Conservation (phyloP, 2,329 filamentous ascomycete species). For the Allantophomopsis lycopodina region DNA sequence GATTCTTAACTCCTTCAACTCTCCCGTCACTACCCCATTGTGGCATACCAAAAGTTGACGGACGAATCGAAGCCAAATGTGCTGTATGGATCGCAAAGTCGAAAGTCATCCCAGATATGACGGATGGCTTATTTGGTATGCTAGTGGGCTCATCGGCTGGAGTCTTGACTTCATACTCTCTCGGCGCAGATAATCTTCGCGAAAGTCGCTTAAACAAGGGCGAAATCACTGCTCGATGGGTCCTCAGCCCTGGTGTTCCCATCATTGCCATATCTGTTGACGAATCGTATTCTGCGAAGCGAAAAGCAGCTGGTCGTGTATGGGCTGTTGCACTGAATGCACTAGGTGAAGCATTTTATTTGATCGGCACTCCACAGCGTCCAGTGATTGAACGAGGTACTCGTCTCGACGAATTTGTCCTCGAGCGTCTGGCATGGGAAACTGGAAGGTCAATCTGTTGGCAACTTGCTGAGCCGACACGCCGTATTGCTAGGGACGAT, state of each 20-base stretch:
- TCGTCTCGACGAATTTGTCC: slow-evolving; percentile 32
- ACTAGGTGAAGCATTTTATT: slow-evolving; percentile 78
- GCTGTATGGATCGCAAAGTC: slow-evolving; percentile 88
- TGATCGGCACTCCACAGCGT: slow-evolving; percentile 54
- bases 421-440: slow-evolving; percentile 61
- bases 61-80: slow-evolving; percentile 57
- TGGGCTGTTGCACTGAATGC: slow-evolving; percentile 95
- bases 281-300: slow-evolving; percentile 61
- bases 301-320: slow-evolving; percentile 55
- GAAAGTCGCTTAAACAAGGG: slow-evolving; percentile 55
- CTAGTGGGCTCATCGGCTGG: slow-evolving; percentile 74
- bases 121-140: slow-evolving; percentile 68
- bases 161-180: slow-evolving; percentile 67
- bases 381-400: slow-evolving; percentile 31
- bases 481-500: slow-evolving; percentile 57
- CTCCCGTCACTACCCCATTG: slow-evolving; percentile 46
- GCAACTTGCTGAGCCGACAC: slow-evolving; percentile 67
- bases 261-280: slow-evolving; percentile 77
- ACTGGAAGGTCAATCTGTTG: slow-evolving; percentile 69
- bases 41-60: slow-evolving; percentile 66
- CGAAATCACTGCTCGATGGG: slow-evolving; percentile 79
- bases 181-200: slow-evolving; percentile 41
- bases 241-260: slow-evolving; percentile 81
- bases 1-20: slow-evolving; percentile 52
- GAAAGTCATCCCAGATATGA: slow-evolving; percentile 52